A percentile compares a stretch with the other conserved stretches of the same genome.
Evolutionary conservation across 2,329 filamentous ascomycete genomes (phyloP).

Genomic region (Ophiocordyceps polyrhachis-furcata): DNA sequence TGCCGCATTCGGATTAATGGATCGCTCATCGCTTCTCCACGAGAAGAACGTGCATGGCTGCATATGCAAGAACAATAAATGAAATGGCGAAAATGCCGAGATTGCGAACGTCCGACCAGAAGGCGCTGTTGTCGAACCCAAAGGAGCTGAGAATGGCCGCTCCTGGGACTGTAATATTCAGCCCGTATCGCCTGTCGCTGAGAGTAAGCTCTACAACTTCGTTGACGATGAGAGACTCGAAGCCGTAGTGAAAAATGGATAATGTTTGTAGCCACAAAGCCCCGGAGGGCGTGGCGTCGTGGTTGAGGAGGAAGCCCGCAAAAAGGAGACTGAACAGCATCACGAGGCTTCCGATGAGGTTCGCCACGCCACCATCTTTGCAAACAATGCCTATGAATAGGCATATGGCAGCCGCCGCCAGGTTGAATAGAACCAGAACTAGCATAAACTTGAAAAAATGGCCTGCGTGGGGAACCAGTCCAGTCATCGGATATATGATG

Average conservation of each 20-base stretch:
- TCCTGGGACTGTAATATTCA: conserved; percentile 91
- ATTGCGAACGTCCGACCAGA: conserved; percentile 72
- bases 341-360: conserved; percentile 79
- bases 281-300: conserved; percentile 72
- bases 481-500: conserved; percentile 97
- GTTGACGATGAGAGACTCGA: conserved; percentile 92
- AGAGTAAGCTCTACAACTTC: conserved; percentile 82
- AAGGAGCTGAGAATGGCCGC: conserved; percentile 89
- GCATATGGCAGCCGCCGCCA: conserved; percentile 83
- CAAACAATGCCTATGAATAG: conserved; percentile 93
- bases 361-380: conserved; percentile 79
- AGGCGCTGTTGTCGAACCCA: conserved; percentile 72
- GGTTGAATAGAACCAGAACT: conserved; percentile 85
- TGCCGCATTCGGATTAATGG: neutral
- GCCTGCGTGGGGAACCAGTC: conserved; percentile 59
- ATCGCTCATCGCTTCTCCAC: conserved; percentile 50
- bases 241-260: conserved; percentile 96
- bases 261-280: conserved; percentile 82
- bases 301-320: conserved; percentile 83
- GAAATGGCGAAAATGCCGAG: conserved; percentile 63
- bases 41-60: conserved; percentile 81
- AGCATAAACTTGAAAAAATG: conserved; percentile 87
- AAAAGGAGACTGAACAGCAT: conserved; percentile 97
- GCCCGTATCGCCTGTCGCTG: conserved; percentile 83
- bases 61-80: conserved; percentile 78